Conservation (phyloP, 371 early-diverging fungal species). For the Mortierella sp. region DNA sequence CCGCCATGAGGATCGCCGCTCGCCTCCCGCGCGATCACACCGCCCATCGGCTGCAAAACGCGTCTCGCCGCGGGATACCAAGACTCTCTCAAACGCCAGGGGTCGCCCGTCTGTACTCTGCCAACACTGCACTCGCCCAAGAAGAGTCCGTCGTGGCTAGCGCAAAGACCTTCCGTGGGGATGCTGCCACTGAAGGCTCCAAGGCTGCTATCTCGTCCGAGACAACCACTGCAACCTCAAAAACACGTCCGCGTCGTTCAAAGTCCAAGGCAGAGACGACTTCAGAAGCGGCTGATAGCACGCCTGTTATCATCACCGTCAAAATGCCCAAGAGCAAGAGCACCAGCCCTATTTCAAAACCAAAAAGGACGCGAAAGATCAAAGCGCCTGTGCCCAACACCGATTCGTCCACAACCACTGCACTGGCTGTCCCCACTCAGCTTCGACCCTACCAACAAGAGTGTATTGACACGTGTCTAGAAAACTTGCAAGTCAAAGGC, state of each 20-base stretch:
- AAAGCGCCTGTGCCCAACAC: neutral
- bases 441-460: constrained; percentile 83
- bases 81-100: neutral
- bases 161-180: neutral
- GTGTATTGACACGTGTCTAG: constrained; percentile 77
- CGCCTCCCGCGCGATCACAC: neutral
- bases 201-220: neutral
- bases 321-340: neutral
- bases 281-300: too few relatives aligned
- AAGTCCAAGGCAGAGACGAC: too few relatives aligned
- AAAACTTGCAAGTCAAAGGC: constrained; percentile 60
- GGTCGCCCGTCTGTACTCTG: constrained; percentile 2
- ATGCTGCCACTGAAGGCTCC: neutral
- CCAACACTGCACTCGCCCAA: constrained; percentile 3
- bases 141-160: constrained; percentile 2
- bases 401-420: neutral
- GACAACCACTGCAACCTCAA: neutral
- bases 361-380: constrained; percentile 4
- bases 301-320: neutral
- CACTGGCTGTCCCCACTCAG: constrained; percentile 3
- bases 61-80: neutral
- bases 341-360: constrained; percentile 5
- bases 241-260: neutral
- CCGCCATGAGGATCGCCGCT: neutral
- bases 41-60: neutral